phyloP scores from a whole-genome alignment of 2,329 filamentous ascomycete genomes.

The Talaromyces sp. region DNA sequence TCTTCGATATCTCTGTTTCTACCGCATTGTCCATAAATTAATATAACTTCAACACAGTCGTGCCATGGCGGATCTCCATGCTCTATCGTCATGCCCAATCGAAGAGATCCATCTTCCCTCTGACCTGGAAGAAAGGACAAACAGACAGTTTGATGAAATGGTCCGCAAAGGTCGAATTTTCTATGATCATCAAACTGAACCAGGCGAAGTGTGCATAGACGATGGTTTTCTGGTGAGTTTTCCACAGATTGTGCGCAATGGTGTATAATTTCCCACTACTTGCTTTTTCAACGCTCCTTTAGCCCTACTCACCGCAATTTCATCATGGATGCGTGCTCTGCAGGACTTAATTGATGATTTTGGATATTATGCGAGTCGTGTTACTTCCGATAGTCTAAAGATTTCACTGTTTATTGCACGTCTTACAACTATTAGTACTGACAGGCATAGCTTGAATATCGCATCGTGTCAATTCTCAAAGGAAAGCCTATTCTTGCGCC shows the following conservation, averaged over 20 bases:
- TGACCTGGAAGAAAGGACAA: conserved; percentile 27
- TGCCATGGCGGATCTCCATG: neutral
- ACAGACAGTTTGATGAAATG: conserved; percentile 23
- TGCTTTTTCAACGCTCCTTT: neutral
- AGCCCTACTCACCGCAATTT: conserved; percentile 12
- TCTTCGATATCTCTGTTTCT: neutral
- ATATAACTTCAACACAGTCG: neutral
- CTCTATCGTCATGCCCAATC: neutral
- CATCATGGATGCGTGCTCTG: neutral
- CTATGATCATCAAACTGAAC: conserved; percentile 22
- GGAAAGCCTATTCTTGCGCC: conserved; percentile 25
- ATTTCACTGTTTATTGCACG: neutral
- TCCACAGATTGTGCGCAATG: neutral
- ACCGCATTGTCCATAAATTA: neutral
- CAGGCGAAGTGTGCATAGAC: conserved; percentile 22
- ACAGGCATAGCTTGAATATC: conserved; percentile 22
- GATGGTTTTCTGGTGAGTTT: conserved; percentile 24
- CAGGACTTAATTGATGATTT: neutral
- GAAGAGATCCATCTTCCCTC: conserved; percentile 19
- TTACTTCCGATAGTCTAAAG: neutral
- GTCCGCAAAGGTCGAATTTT: conserved; percentile 22
- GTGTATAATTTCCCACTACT: neutral
- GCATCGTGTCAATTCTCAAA: conserved; percentile 22
- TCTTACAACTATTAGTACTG: neutral
- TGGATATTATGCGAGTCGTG: neutral